A percentile compares a stretch with the other conserved stretches of the same genome.
Evolutionary conservation across 257 asterid species (phyloP).

Genomic region (Osmanthus fragrans): DNA sequence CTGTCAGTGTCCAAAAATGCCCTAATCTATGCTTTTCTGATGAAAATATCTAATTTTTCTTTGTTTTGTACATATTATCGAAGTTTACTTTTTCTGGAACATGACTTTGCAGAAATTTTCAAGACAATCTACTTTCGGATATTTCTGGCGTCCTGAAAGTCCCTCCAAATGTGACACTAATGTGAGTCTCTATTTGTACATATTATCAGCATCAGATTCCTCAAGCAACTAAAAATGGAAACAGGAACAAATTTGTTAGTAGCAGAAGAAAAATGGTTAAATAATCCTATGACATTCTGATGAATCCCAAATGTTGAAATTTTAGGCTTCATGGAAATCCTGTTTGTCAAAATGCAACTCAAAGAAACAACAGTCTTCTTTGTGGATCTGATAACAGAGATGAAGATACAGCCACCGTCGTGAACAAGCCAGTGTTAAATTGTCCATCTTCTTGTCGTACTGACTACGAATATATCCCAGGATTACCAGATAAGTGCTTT

Average conservation of each 20-base stretch:
- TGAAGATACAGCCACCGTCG: constrained; percentile 20
- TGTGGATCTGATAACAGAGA: constrained; percentile 27
- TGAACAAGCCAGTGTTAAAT: constrained; percentile 30
- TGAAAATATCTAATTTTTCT: too few species aligned
- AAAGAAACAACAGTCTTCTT: constrained; percentile 31
- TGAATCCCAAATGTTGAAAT: neutral
- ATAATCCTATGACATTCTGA: neutral
- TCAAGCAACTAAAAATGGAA: neutral
- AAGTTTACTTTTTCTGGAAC: too few species aligned
- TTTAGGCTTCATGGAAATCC: constrained; percentile 49
- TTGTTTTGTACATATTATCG: too few species aligned
- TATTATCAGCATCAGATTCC: neutral
- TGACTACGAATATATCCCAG: constrained; percentile 34
- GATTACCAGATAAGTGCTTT: constrained; percentile 40
- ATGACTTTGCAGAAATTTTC: too few species aligned
- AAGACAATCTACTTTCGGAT: too few species aligned
- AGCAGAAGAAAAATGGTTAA: neutral
- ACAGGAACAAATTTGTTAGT: neutral
- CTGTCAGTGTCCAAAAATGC: too few species aligned
- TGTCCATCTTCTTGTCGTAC: constrained; percentile 40
- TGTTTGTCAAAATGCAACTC: constrained; percentile 40
- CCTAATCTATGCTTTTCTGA: too few species aligned
- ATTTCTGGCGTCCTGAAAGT: neutral
- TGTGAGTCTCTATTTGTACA: constrained; percentile 27
- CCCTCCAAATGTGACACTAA: constrained; percentile 49